Percentiles rank a stretch among this genome's conserved stretches.
These are phyloP conservation scores for Globisporangium uncinulatum DNA, from an alignment of 352 stramenopile species.

Conservation along the genomic window DNA sequence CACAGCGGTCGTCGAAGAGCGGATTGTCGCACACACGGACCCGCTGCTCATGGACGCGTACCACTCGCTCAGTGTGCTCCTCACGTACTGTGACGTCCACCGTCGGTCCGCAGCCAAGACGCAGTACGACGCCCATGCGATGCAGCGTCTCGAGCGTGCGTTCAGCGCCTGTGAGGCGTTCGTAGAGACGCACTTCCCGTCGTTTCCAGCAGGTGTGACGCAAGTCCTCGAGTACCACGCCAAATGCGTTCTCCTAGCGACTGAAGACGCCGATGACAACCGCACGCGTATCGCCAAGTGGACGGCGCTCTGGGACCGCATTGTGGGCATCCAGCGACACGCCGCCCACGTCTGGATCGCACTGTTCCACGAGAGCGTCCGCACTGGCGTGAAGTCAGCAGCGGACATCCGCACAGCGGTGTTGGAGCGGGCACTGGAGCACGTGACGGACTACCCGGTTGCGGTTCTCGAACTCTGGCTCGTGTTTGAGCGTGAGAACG, in stretches of 20 bases:
- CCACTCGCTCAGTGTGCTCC: conserved; percentile 40
- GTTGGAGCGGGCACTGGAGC: conserved; percentile 31
- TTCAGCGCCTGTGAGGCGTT: conserved; percentile 32
- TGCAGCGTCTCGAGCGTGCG: conserved; percentile 20
- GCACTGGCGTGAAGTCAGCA: conserved; percentile 7
- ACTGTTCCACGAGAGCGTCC: conserved; percentile 38
- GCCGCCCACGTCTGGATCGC: conserved; percentile 35
- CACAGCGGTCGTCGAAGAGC: conserved; percentile 15
- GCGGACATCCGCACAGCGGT: conserved; percentile 28
- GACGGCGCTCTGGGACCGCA: conserved; percentile 26
- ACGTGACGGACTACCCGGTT: conserved; percentile 26
- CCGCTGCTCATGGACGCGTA: conserved; percentile 48
- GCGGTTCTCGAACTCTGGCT: conserved; percentile 36
- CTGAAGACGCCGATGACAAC: background rate
- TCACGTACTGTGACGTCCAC: conserved; percentile 39
- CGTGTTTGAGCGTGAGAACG: conserved; percentile 50
- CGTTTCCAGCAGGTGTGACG: conserved; percentile 23
- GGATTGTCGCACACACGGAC: conserved; percentile 26
- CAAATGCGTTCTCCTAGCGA: conserved; percentile 29
- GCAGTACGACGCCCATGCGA: conserved; percentile 10
- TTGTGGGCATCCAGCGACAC: conserved; percentile 14
- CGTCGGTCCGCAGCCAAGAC: conserved; percentile 19
- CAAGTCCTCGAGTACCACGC: conserved; percentile 42
- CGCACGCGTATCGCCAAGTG: conserved; percentile 20
- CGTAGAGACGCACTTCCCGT: conserved; percentile 25